Base-by-base conservation (phyloP, 805 yeast species). In the Pichia paraexigua region DNA sequence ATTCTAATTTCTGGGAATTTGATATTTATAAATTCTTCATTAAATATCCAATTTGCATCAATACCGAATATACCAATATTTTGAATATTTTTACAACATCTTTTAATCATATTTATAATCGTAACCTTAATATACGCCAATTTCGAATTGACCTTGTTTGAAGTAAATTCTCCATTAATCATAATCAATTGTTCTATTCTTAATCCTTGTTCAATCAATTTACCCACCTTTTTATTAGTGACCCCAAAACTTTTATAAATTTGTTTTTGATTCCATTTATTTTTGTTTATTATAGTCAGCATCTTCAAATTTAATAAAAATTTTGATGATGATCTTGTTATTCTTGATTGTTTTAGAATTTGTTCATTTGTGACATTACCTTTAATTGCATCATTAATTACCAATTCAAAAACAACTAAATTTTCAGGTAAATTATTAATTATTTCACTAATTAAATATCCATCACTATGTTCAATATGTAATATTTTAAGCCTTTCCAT, bases 31-130 rank as follows among this genome's bases (percentile, higher is more conserved):
- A 41, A 15, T 7, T 20, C 12, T 37, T 28, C 41, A n/a, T 20
- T 27, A 24, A 49, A 17, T 27, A 49, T 30, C 52, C 52, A 45
- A 15, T 39, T 15, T n/a, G 45, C 35, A 35, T 49, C 52, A 12
- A 50, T 46, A 18, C 49, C 53, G 21, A 50, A 50, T 21, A 50
- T 27, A 4, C 53, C 49, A 25, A 50, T 45, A 27, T 50, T 50
- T 41, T 46, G 49, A 5, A 50, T n/a, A 9, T 18, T 42, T 6
- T 25, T 22, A 3, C 15, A 12, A 39, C 27, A 37, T 17, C 30
- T 27, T 35, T 20, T 24, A 11, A 45, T 24, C 30, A 45, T 22
- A 13, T 15, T 18, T 22, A 41, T 41, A n/a, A 45, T 32, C 7
- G 39, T 35, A 35, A 7, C 11, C 7, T n/a, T 35, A 8, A 35